A percentile compares a stretch with the other conserved stretches of the same genome.
These are phyloP conservation scores for Colletotrichum liriopes DNA, from an alignment of 2,329 filamentous ascomycete species.

Conservation along the genomic window DNA sequence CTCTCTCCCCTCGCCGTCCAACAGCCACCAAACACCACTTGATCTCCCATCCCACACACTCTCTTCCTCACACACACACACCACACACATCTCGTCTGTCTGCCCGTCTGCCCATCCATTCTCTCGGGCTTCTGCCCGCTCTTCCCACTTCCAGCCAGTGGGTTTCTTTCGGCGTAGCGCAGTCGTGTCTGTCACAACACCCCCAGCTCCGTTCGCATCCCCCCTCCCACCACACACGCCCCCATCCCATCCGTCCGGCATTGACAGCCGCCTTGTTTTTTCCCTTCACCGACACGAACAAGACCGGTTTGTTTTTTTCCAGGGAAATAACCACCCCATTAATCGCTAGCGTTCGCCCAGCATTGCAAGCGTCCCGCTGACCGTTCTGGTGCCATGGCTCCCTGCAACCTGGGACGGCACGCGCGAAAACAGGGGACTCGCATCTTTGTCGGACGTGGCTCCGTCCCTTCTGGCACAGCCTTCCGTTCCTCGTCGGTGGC, in stretches of 20 bases:
- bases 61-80: too few relatives aligned
- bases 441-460: constrained; percentile 1
- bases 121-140: background rate
- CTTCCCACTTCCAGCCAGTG: constrained; percentile 1
- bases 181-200: background rate
- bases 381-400: constrained; percentile 23
- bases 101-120: background rate
- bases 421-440: constrained; percentile 1
- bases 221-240: background rate
- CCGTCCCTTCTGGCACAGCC: constrained; percentile 1
- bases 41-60: background rate
- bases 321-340: background rate
- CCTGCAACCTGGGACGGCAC: constrained; percentile 13
- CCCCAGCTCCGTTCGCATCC: constrained; percentile 4
- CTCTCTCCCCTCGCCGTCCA: background rate
- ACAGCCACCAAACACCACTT: background rate
- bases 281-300: constrained; percentile 12
- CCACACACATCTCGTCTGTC: background rate
- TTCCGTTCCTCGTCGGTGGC: background rate
- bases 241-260: constrained; percentile 1
- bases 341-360: background rate
- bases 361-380: constrained; percentile 3
- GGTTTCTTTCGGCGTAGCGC: background rate
- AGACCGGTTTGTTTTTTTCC: background rate
- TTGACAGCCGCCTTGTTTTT: constrained; percentile 19